Evolutionary conservation across 1,284 basidiomycete species (phyloP), one percentile per base, ranked within the genome.

Genomic region (Takashimella koratensis): DNA sequence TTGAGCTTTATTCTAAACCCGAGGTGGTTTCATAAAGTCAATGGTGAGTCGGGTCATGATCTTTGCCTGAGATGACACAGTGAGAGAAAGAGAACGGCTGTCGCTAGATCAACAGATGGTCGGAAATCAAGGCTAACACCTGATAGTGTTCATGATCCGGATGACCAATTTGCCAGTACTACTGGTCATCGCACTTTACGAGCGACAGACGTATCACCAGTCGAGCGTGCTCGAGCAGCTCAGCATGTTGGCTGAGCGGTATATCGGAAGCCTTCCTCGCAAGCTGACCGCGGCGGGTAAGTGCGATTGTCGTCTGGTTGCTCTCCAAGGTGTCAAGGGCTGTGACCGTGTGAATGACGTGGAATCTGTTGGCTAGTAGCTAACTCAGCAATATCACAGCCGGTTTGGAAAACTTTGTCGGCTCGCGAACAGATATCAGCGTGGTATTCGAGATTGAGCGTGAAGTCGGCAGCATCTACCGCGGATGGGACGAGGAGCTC

Each of bases 101-200:
- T n/a, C n/a, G n/a, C n/a, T n/a, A n/a, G n/a, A n/a, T n/a, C n/a
- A n/a, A n/a, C n/a, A n/a, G n/a, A n/a, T n/a, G n/a, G n/a, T n/a
- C n/a, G n/a, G n/a, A n/a, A n/a, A n/a, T n/a, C n/a, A n/a, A n/a
- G n/a, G n/a, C n/a, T 12, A 25, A 4, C 8, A 20, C 43, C 53
- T 55, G 23, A 62, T 40, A 73, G 65, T 75, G 40, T 59, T 66
- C 57, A 63, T 73, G 60, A 64, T 78, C 60, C 87, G 91, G 64
- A 65, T 84, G 12, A 90, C 91, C 3, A 91, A 86, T 63, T 87
- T 94, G 62, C 93, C 91, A 0, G 82, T 94, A n/a, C 77, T 96
- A 40, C 75, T 96, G 20, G 58, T 79, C 11, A 91, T 96, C 47
- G 85, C 90, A 0, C 76, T 87, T 47, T 92, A 91, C 68, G 91